phyloP scores from a whole-genome alignment of 805 yeast species.

The Sugiyamaella boreocaroliniensis region DNA sequence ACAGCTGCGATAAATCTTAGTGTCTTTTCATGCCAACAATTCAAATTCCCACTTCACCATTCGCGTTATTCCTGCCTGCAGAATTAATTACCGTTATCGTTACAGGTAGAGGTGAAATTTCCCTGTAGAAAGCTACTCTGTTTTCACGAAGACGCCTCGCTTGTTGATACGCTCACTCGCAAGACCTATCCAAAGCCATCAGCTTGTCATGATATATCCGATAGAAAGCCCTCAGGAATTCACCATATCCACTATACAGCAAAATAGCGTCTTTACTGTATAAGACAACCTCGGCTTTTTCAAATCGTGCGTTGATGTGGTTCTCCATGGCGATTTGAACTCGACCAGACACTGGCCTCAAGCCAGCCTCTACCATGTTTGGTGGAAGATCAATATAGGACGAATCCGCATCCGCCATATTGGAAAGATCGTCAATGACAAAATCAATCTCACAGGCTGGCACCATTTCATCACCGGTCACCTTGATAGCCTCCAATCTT shows the following conservation, averaged over 20 bases:
- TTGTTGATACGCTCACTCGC: no score
- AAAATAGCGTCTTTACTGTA: neutral
- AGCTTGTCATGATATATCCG: neutral
- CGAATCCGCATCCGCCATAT: neutral
- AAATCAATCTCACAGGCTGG: slow-evolving; percentile 27
- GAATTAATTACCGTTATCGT: no score
- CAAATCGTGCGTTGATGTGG: neutral
- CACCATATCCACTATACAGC: neutral
- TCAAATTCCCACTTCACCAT: no score
- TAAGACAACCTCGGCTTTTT: neutral
- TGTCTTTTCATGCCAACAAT: no score
- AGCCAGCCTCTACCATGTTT: neutral
- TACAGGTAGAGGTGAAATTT: no score
- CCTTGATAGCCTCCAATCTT: slow-evolving; percentile 25
- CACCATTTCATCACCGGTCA: slow-evolving; percentile 23
- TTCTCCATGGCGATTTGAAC: neutral
- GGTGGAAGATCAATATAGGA: neutral
- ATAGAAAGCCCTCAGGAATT: neutral
- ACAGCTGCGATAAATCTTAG: no score
- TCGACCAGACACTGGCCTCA: neutral
- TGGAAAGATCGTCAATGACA: slow-evolving; percentile 18
- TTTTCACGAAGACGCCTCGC: no score
- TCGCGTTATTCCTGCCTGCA: no score
- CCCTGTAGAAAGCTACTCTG: no score
- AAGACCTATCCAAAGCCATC: neutral